Conservation (phyloP, 805 yeast genomes). For the Nakazawaea laoshanensis region DNA sequence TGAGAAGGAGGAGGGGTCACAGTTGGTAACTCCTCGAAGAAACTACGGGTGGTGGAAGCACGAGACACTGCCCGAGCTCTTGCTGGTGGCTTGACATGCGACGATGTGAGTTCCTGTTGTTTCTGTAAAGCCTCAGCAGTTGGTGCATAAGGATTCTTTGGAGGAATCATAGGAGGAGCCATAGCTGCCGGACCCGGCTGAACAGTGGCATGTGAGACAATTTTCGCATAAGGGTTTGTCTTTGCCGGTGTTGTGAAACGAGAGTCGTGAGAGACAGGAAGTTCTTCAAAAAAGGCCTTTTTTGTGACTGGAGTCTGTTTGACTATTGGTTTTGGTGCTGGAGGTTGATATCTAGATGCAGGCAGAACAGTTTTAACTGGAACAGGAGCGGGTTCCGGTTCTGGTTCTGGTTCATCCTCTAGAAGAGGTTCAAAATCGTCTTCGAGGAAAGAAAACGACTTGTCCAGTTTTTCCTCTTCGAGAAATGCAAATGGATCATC, state of each 20-base stretch:
- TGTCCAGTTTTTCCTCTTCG: conserved; percentile 2
- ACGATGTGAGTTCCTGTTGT: conserved; percentile 6
- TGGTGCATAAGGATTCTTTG: conserved; percentile 9
- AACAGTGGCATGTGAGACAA: conserved; percentile 1
- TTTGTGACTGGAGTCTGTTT: conserved; percentile 1
- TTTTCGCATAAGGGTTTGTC: conserved; percentile 6
- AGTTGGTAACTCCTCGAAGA: conserved; percentile 10
- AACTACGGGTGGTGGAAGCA: conserved; percentile 1
- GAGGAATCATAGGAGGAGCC: conserved; percentile 2
- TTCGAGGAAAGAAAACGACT: conserved; percentile 9
- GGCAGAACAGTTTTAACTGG: neutral
- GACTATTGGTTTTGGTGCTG: neutral
- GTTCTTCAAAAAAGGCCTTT: conserved; percentile 9
- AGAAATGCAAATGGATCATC: conserved; percentile 9
- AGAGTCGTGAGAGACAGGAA: conserved; percentile 5
- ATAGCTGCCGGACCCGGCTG: conserved; percentile 1
- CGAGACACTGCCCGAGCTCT: neutral
- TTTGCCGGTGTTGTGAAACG: conserved; percentile 3
- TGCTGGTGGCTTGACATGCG: neutral
- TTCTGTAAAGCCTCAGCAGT: neutral
- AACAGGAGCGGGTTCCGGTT: neutral
- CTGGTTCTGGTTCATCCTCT: conserved; percentile 1
- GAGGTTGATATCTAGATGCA: neutral
- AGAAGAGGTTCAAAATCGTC: conserved; percentile 8
- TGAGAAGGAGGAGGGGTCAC: conserved; percentile 1